Conservation (phyloP, 2,329 filamentous ascomycete genomes). For the Fusarium citri region DNA sequence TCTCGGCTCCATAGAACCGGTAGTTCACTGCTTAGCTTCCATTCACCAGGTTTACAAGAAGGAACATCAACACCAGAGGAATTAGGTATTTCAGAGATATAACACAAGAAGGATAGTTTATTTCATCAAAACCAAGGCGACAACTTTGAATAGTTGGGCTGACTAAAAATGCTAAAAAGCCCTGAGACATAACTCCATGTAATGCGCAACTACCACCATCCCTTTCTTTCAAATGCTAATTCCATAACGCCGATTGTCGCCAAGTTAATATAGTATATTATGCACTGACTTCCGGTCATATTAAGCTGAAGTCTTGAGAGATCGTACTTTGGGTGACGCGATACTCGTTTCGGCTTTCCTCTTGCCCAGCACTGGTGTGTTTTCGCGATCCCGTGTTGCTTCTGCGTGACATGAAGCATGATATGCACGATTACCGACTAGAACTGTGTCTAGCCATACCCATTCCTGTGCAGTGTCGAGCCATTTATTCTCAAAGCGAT, state of each 20-base stretch:
- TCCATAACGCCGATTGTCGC: slow-evolving; percentile 36
- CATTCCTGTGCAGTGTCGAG: slow-evolving; percentile 94
- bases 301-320: slow-evolving; percentile 52
- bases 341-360: slow-evolving; percentile 76
- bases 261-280: slow-evolving; percentile 10
- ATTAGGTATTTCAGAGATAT: background rate
- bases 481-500: slow-evolving; percentile 93
- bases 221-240: slow-evolving; percentile 17
- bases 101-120: background rate
- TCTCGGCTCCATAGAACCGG: slow-evolving; percentile 35
- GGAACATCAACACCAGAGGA: background rate
- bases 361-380: slow-evolving; percentile 72
- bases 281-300: background rate
- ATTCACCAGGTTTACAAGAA: background rate
- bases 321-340: slow-evolving; percentile 53
- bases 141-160: slow-evolving; percentile 4
- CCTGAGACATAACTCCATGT: slow-evolving; percentile 29
- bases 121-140: slow-evolving; percentile 2
- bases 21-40: slow-evolving; percentile 9
- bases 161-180: slow-evolving; percentile 12
- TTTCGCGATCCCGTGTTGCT: slow-evolving; percentile 73
- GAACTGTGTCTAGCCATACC: slow-evolving; percentile 92
- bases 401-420: slow-evolving; percentile 92
- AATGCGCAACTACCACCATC: slow-evolving; percentile 30
- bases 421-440: slow-evolving; percentile 82